Conservation (phyloP, 805 yeast genomes). For the Wickerhamomyces chaumierensis region DNA sequence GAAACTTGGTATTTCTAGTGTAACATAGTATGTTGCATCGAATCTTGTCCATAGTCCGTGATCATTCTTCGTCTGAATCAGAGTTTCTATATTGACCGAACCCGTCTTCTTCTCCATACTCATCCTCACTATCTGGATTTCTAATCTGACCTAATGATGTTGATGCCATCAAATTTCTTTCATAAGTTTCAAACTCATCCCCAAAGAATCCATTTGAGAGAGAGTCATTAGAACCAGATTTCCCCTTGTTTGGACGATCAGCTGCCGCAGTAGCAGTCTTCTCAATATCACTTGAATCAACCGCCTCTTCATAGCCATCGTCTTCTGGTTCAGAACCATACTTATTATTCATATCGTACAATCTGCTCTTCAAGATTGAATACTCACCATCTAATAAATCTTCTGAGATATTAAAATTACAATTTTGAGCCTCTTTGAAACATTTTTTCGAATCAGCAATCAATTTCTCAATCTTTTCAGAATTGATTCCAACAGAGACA, state of each 20-base stretch:
- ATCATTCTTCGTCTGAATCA: not conserved
- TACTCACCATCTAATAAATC: slow-evolving; percentile 9
- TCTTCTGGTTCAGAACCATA: not conserved
- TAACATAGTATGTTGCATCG: too few relatives aligned
- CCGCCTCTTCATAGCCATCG: not conserved
- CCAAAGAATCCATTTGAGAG: not conserved
- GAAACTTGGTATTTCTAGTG: too few relatives aligned
- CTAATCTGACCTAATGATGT: not conserved
- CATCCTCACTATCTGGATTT: not conserved
- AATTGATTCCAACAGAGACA: slow-evolving; percentile 1
- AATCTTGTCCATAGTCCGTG: too few relatives aligned
- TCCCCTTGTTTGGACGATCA: too few relatives aligned
- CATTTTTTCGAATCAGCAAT: slow-evolving; percentile 6
- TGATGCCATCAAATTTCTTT: not conserved
- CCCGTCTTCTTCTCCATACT: not conserved
- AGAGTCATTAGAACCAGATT: too few relatives aligned
- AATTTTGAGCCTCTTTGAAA: slow-evolving; percentile 8
- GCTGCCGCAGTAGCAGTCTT: too few relatives aligned
- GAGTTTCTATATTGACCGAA: not conserved
- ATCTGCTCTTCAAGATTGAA: slow-evolving; percentile 4
- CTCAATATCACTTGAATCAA: not conserved
- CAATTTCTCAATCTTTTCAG: slow-evolving; percentile 6
- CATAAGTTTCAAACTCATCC: not conserved
- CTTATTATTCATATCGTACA: slow-evolving; percentile 1
- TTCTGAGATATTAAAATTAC: slow-evolving; percentile 10